phyloP scores from a whole-genome alignment of 1,284 basidiomycete species.

The Cystobasidiaceae sp. region DNA sequence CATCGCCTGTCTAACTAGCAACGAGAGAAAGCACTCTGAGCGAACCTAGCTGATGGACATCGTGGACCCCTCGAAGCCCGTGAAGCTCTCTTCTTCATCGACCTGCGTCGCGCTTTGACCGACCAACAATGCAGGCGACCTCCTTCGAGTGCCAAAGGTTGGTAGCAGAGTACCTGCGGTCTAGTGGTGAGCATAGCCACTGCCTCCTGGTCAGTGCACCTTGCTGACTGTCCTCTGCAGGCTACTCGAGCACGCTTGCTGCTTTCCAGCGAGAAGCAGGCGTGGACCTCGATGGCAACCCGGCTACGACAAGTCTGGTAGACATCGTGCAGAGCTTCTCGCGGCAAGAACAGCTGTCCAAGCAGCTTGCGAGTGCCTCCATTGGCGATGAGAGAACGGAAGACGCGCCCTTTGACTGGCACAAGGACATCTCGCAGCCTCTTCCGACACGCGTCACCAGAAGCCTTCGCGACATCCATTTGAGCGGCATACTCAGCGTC shows the following conservation, averaged over 20 bases:
- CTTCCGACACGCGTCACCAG: constrained; percentile 10
- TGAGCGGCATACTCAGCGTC: constrained; percentile 37
- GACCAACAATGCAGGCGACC: no score
- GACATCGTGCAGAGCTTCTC: constrained; percentile 35
- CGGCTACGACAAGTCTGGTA: constrained; percentile 1
- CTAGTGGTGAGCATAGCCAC: background rate
- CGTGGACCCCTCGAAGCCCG: no score
- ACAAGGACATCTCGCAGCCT: background rate
- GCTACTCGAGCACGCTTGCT: constrained; percentile 29
- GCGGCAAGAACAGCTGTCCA: constrained; percentile 1
- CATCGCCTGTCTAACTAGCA: no score
- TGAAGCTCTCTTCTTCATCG: no score
- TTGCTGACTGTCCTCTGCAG: background rate
- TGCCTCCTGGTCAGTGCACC: background rate
- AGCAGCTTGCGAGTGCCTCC: background rate
- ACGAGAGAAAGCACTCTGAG: no score
- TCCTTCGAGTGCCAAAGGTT: constrained; percentile 12
- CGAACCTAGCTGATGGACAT: no score
- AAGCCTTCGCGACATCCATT: constrained; percentile 29
- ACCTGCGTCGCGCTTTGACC: no score
- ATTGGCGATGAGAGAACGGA: constrained; percentile 11
- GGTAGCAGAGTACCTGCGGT: constrained; percentile 5
- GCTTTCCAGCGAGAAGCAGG: constrained; percentile 1
- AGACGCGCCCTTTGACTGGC: constrained; percentile 16
- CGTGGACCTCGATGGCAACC: background rate